Conservation (phyloP, 2,329 filamentous ascomycete genomes). For the Botryosphaeria agaves region DNA sequence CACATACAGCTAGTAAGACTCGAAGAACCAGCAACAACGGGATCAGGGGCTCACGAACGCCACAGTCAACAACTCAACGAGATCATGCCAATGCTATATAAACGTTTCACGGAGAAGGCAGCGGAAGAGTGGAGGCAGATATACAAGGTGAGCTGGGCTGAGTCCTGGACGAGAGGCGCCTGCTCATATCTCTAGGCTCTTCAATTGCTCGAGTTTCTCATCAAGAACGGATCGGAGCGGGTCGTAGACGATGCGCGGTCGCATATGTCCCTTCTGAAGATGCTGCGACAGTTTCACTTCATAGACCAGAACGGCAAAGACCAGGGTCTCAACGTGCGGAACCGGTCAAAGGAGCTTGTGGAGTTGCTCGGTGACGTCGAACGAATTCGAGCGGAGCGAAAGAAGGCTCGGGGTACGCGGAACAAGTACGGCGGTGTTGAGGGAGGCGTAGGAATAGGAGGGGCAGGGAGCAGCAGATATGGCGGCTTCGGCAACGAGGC, state of each 20-base stretch:
- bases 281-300: constrained; percentile 96
- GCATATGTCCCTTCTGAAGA: constrained; percentile 88
- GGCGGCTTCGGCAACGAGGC: constrained; percentile 82
- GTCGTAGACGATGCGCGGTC: constrained; percentile 95
- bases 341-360: constrained; percentile 85
- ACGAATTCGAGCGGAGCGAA: constrained; percentile 53
- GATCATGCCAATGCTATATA: constrained; percentile 99
- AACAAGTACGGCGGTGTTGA: constrained; percentile 95
- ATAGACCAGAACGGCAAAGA: constrained; percentile 96
- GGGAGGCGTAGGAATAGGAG: constrained; percentile 46
- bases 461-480: constrained; percentile 47
- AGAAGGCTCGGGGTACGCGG: constrained; percentile 79
- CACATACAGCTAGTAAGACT: constrained; percentile 86
- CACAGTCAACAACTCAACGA: constrained; percentile 85
- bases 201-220: constrained; percentile 87
- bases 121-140: constrained; percentile 99
- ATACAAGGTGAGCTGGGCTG: constrained; percentile 55
- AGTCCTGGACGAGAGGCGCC: neutral
- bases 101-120: constrained; percentile 93
- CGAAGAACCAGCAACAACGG: neutral
- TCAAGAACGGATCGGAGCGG: constrained; percentile 95
- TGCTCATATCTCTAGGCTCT: constrained; percentile 36
- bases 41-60: constrained; percentile 9
- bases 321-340: constrained; percentile 93
- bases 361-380: constrained; percentile 91